Base-by-base conservation (phyloP, 768 basidiomycete genomes). In the Udeniomyces megalosporus region DNA sequence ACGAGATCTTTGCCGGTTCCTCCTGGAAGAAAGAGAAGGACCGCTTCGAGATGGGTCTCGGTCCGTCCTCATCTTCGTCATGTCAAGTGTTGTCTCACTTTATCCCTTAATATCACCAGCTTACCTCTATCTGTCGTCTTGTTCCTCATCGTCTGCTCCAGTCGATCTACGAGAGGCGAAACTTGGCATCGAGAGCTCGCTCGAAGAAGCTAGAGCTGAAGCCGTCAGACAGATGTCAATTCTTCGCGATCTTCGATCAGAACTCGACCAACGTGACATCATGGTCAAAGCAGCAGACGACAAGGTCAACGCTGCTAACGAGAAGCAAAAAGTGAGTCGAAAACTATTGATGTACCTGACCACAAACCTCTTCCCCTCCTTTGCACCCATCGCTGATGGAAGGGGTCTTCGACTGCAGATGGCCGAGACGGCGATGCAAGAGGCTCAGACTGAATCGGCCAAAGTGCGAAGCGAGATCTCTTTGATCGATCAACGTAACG, bases 1-100 rank as follows among this genome's bases (percentile, higher is more conserved):
- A 86, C 65, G 86, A 88, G 68, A 78, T 84, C 8, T 85, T 84
- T 72, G 84, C 80, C 61, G 83, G 84, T 51, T 80, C 82, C 15
- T 81, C 84, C 4, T 89, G 87, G 88, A 84, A 84, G 75, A 85
- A 86, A 70, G 88, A 91, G 75, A 87, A 83, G 72, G 87, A 89
- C 62, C 83, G 86, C 12, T 76, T 89, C 75, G 86, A 90, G 65
- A 84, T 81, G 57, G 88, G 86, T 78, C 86, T 90, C 58, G 71
- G 71, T 4, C 85, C 89, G 71, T 69, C 88, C 62, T 82, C 80
- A 26, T 82, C 81, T 60, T 86, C 84, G 1, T 88, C 8, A 42
- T 8, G 10, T 42, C 38, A 8, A 42, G 38, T 17, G 38, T 17
- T 6, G 26, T 35, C 7, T 15, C 53, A 26, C 1, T 35, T 17